Evolutionary conservation across 768 basidiomycete species (phyloP).

Genomic region (Collybia sordida): DNA sequence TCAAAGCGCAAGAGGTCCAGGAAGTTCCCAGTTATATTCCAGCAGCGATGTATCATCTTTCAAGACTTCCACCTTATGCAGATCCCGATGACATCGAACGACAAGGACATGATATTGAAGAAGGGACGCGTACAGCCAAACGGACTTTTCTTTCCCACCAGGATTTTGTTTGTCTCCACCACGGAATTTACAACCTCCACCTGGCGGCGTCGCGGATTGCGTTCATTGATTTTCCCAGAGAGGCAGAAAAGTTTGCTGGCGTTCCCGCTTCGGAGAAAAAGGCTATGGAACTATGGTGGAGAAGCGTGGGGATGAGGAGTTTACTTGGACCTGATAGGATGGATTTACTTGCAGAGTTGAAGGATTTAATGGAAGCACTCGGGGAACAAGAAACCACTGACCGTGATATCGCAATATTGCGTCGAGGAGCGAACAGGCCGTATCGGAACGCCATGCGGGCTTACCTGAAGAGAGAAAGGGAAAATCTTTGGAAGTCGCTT

Average conservation of each 20-base stretch:
- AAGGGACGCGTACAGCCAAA: constrained; percentile 5
- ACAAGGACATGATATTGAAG: constrained; percentile 1
- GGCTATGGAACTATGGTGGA: constrained; percentile 11
- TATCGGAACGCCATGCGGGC: constrained; percentile 8
- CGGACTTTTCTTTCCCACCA: constrained; percentile 7
- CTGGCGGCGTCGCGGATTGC: not conserved
- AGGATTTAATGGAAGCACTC: constrained; percentile 4
- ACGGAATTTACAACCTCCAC: constrained; percentile 6
- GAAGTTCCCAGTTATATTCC: constrained; percentile 8
- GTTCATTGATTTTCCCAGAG: constrained; percentile 1
- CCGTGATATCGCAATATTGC: not conserved
- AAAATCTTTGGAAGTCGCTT: constrained; percentile 7
- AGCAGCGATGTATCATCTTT: constrained; percentile 14
- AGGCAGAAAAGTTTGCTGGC: not conserved
- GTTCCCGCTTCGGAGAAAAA: constrained; percentile 2
- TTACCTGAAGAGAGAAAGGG: constrained; percentile 7
- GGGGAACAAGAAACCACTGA: not conserved
- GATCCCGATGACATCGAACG: constrained; percentile 3
- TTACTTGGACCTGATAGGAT: constrained; percentile 8
- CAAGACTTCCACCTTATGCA: constrained; percentile 7
- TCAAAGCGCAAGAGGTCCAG: not conserved
- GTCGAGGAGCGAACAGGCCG: not conserved
- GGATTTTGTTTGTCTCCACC: constrained; percentile 7
- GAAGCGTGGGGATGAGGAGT: constrained; percentile 4
- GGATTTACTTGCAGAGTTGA: constrained; percentile 4